Conservation (phyloP, 2,329 filamentous ascomycete genomes). For the Chaetomiaceae sp. region DNA sequence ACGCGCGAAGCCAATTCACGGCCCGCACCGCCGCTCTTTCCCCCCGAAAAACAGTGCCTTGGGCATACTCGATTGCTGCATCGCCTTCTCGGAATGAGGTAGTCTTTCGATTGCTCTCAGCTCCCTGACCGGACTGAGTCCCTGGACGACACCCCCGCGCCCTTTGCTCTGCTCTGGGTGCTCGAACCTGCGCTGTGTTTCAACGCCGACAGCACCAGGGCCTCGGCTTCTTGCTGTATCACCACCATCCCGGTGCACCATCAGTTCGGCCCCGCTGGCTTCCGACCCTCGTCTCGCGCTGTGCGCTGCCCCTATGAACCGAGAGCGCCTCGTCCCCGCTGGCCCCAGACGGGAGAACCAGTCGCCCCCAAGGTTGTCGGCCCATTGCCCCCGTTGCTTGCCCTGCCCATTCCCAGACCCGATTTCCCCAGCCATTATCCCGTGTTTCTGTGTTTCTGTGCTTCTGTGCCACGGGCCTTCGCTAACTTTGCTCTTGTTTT, state of each 20-base stretch:
- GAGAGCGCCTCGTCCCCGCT: constrained; percentile 53
- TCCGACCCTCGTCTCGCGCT: constrained; percentile 15
- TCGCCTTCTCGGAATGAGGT: constrained; percentile 50
- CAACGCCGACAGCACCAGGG: constrained; percentile 2
- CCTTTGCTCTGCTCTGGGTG: constrained; percentile 9
- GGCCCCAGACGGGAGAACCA: constrained; percentile 55
- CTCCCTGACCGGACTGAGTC: constrained; percentile 57
- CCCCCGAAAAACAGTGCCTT: constrained; percentile 11
- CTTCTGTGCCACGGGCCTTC: constrained; percentile 4
- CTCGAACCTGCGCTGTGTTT: constrained; percentile 7
- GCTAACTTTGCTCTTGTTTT: constrained; percentile 23
- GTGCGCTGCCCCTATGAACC: constrained; percentile 41
- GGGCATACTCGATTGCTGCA: constrained; percentile 22
- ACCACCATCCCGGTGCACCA: background rate
- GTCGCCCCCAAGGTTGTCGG: constrained; percentile 51
- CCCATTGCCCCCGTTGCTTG: background rate
- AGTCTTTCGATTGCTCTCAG: constrained; percentile 51
- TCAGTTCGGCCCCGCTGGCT: background rate
- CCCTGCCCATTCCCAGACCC: background rate
- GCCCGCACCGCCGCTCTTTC: constrained; percentile 9
- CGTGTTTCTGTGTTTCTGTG: background rate
- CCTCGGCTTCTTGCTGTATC: constrained; percentile 7
- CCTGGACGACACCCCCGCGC: constrained; percentile 9
- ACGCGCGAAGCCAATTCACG: constrained; percentile 2
- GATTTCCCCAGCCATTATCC: background rate